These are phyloP conservation scores for Leucaena leucocephala DNA, from an alignment of 306 rosid genomes.

Conservation along the genomic window DNA sequence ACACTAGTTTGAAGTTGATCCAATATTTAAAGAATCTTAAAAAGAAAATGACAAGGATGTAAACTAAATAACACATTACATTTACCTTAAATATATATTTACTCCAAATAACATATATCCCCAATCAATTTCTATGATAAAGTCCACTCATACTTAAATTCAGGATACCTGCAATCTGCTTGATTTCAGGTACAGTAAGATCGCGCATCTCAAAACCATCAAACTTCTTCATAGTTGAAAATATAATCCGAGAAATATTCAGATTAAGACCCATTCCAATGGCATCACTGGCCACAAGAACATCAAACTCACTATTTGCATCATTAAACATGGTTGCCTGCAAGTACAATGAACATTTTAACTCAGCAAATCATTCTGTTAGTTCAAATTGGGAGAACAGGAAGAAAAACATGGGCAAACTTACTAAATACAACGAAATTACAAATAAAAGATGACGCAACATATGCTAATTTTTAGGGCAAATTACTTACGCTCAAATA, in stretches of 20 bases:
- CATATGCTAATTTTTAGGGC: background rate
- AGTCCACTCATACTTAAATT: slow-evolving; percentile 1
- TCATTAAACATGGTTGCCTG: slow-evolving; percentile 94
- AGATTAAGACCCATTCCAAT: slow-evolving; percentile 98
- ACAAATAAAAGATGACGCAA: background rate
- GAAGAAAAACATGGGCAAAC: slow-evolving; percentile 26
- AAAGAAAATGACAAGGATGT: background rate
- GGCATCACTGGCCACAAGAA: slow-evolving; percentile 97
- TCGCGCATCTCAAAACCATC: slow-evolving; percentile 78
- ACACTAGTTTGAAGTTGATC: background rate
- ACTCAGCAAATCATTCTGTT: slow-evolving; percentile 37
- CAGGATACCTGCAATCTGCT: slow-evolving; percentile 87
- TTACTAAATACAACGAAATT: slow-evolving; percentile 23
- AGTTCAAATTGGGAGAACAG: slow-evolving; percentile 24
- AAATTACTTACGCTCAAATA: background rate
- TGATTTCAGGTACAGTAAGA: slow-evolving; percentile 79
- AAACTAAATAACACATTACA: slow-evolving; percentile 20
- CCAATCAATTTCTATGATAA: slow-evolving; percentile 29
- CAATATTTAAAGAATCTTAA: background rate
- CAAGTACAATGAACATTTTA: slow-evolving; percentile 60
- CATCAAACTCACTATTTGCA: slow-evolving; percentile 85
- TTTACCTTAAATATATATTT: slow-evolving; percentile 7
- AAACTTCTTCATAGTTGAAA: slow-evolving; percentile 83
- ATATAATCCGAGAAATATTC: slow-evolving; percentile 92
- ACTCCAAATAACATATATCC: background rate